Evolutionary conservation across 108 stramenopile species (phyloP), one percentile per base, ranked within the genome.

Genomic region (Phaeodactylum tricornutum): DNA sequence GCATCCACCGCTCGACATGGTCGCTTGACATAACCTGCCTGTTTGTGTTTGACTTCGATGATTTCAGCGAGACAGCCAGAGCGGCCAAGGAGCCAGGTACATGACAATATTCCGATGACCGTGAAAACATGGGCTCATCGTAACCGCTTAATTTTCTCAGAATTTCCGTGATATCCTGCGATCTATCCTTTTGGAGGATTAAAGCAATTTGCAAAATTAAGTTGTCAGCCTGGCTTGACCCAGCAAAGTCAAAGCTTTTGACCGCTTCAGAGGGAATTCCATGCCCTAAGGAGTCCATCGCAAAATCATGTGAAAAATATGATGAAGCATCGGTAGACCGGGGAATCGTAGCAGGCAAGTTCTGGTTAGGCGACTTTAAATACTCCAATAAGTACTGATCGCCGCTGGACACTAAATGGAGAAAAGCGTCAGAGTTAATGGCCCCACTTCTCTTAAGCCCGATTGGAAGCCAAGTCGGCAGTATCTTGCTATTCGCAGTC

Each of bases 391-490:
- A 69, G 41, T 85, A 64, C 50, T 64, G 71, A 49, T 84, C 79
- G 3, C 87, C 83, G 55, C 55, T 62, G 6, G 79, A 58, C 20
- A 85, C 43, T 2, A 85, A 50, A 30, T 77, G 83, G 26, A 80
- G 37, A 26, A 62, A 43, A n/a, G 66, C 54, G 46, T 79, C 80
- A 12, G 70, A 52, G 49, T 66, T 63, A 16, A 48, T 26, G 0
- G 74, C 62, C 5, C 77, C 81, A 36, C 57, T 59, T 24, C 57
- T 38, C 62, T 84, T 84, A 4, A 66, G 50, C n/a, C 62, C 52
- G 9, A 79, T 57, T 25, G 89, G 77, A 16, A 82, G 51, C 74
- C 80, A 87, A 0, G 75, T 61, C 11, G 84, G 77, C 28, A 91
- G 43, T 20, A 84, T 55, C 12, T 64, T 73, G 20, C 68, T 67